phyloP scores from a whole-genome alignment of 768 basidiomycete genomes.

The Lanmaoa rubissima region DNA sequence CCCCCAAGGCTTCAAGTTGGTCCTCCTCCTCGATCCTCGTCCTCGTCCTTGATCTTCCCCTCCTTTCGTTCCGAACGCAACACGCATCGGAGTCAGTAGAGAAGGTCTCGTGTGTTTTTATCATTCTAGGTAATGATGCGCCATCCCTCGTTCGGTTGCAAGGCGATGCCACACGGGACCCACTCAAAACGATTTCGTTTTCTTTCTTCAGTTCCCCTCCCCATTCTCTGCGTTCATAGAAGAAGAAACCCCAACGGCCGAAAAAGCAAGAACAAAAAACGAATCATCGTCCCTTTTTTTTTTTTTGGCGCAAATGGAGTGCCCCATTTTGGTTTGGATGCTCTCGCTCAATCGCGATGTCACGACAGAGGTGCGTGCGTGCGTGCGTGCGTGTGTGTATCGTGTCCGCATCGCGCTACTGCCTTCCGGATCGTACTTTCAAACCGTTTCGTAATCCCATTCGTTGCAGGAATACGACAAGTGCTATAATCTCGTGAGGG shows the following conservation, averaged over 20 bases:
- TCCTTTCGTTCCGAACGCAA: background rate
- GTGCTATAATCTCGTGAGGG: conserved; percentile 56
- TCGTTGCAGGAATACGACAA: conserved; percentile 66
- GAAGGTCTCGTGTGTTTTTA: background rate
- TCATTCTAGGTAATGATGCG: background rate
- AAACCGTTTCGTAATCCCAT: background rate
- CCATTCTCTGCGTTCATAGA: background rate
- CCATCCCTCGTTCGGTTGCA: background rate
- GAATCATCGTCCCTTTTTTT: too few relatives aligned
- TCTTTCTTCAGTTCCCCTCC: background rate
- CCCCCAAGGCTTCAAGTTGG: too few relatives aligned
- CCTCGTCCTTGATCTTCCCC: background rate
- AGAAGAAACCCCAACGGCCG: background rate
- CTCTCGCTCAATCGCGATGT: conserved; percentile 74
- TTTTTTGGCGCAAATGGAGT: conserved; percentile 38
- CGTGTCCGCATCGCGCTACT: background rate
- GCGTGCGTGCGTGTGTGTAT: conserved; percentile 30
- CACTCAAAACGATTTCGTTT: background rate
- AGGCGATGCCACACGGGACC: background rate
- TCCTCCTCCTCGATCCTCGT: background rate
- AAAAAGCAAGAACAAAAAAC: background rate
- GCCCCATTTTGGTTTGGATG: conserved; percentile 80
- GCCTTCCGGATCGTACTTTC: background rate
- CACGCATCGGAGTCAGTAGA: background rate
- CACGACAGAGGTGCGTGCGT: conserved; percentile 48